Conservation (phyloP, 495 filamentous ascomycete genomes). For the Halenospora varia region DNA sequence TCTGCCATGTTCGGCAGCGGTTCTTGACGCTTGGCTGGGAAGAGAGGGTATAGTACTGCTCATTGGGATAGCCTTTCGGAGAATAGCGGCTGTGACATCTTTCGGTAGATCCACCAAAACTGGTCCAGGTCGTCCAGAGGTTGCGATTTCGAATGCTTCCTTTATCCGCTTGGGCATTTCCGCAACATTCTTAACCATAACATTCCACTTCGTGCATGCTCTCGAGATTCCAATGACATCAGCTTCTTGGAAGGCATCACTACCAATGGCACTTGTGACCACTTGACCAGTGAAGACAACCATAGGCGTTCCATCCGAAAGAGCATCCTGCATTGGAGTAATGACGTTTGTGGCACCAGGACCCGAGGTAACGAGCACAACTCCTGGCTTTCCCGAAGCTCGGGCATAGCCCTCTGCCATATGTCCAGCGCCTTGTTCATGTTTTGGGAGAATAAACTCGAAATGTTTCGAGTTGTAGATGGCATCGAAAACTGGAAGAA, state of each 20-base stretch:
- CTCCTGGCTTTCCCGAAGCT: conserved; percentile 69
- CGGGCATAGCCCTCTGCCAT: conserved; percentile 80
- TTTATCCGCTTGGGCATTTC: conserved; percentile 76
- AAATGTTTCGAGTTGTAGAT: conserved; percentile 80
- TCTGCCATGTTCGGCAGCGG: conserved; percentile 51
- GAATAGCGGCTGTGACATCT: conserved; percentile 67
- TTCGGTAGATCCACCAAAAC: conserved; percentile 78
- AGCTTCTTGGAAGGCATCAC: conserved; percentile 78
- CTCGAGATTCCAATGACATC: conserved; percentile 74
- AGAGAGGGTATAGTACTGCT: conserved; percentile 56
- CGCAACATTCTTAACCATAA: conserved; percentile 76
- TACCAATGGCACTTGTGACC: conserved; percentile 65
- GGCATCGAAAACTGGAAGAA: conserved; percentile 80
- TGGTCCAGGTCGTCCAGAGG: conserved; percentile 70
- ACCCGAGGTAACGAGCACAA: conserved; percentile 75
- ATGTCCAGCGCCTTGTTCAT: conserved; percentile 78
- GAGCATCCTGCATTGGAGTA: conserved; percentile 74
- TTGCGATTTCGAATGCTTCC: conserved; percentile 83
- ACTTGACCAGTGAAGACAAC: conserved; percentile 81
- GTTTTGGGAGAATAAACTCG: conserved; percentile 72
- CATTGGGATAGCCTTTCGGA: conserved; percentile 66
- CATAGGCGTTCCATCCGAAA: conserved; percentile 75
- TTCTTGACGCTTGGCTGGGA: conserved; percentile 66
- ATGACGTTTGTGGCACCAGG: conserved; percentile 77
- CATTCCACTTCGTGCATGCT: conserved; percentile 82